A percentile compares a stretch with the other conserved stretches of the same genome.
These are phyloP conservation scores for Rhizoclosmatium sp. DNA, from an alignment of 192 early-diverging fungal genomes.

Conservation along the genomic window DNA sequence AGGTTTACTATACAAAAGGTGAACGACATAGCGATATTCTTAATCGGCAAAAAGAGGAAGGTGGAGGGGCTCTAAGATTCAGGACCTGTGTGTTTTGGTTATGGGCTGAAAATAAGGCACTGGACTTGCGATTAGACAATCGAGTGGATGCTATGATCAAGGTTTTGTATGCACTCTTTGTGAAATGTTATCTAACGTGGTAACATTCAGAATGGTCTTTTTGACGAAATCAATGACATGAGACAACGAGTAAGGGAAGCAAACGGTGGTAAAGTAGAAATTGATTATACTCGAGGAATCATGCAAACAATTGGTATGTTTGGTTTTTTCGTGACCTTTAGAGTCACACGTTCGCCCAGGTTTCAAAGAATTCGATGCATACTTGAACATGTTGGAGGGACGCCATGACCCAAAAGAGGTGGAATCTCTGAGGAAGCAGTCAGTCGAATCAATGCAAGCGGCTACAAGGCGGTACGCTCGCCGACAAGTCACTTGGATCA, in stretches of 20 bases:
- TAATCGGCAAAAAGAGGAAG: slow-evolving; percentile 62
- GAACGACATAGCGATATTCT: slow-evolving; percentile 77
- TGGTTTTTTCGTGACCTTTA: background rate
- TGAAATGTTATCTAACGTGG: background rate
- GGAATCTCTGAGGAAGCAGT: slow-evolving; percentile 56
- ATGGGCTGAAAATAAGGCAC: slow-evolving; percentile 68
- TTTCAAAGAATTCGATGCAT: slow-evolving; percentile 87
- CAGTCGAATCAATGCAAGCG: slow-evolving; percentile 84
- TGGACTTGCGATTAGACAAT: slow-evolving; percentile 81
- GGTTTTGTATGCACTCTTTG: slow-evolving; percentile 63
- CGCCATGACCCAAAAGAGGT: slow-evolving; percentile 34
- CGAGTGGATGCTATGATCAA: slow-evolving; percentile 91
- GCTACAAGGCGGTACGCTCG: slow-evolving; percentile 90
- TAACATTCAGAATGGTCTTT: slow-evolving; percentile 50
- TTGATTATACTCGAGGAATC: slow-evolving; percentile 69
- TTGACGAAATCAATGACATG: slow-evolving; percentile 58
- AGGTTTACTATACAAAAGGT: slow-evolving; percentile 78
- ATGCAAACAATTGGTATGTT: slow-evolving; percentile 75
- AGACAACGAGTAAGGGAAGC: slow-evolving; percentile 40
- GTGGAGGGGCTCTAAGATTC: slow-evolving; percentile 52
- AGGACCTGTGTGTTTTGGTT: slow-evolving; percentile 88
- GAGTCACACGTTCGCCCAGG: slow-evolving; percentile 54
- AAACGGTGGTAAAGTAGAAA: background rate
- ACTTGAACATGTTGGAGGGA: slow-evolving; percentile 60
- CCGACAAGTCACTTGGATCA: slow-evolving; percentile 82